A percentile compares a stretch with the other conserved stretches of the same genome.
Conservation (phyloP, 371 early-diverging fungal genomes). For the Rhizopus arrhizus region DNA sequence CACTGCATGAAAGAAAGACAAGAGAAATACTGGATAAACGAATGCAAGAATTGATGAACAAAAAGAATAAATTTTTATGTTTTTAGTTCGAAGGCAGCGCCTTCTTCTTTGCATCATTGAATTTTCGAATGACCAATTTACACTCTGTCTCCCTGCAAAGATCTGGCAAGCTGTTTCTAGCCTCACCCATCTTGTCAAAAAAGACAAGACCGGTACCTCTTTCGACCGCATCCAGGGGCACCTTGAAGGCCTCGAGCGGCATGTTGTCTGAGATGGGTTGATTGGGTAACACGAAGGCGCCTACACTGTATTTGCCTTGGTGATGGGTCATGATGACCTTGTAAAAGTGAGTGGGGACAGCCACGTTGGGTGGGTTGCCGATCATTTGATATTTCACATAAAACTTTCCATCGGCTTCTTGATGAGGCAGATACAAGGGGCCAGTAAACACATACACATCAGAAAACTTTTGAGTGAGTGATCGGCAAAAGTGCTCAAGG, state of each 20-base stretch:
- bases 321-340: constrained; percentile 75
- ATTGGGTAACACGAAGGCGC: constrained; percentile 90
- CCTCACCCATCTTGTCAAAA: constrained; percentile 67
- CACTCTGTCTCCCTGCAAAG: constrained; percentile 55
- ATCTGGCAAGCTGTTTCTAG: constrained; percentile 45
- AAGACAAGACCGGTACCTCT: constrained; percentile 77
- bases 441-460: constrained; percentile 83
- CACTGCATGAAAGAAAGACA: constrained; percentile 14
- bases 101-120: constrained; percentile 49
- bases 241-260: constrained; percentile 70
- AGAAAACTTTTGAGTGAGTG: constrained; percentile 61
- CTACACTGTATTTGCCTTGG: constrained; percentile 58
- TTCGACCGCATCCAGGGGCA: constrained; percentile 81
- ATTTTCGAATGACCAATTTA: constrained; percentile 46
- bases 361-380: constrained; percentile 85
- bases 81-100: constrained; percentile 24
- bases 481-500: constrained; percentile 75
- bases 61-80: constrained; percentile 27
- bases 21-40: constrained; percentile 14
- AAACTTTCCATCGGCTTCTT: constrained; percentile 68
- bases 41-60: constrained; percentile 14
- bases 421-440: constrained; percentile 77
- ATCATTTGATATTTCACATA: constrained; percentile 89
- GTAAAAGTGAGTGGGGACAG: constrained; percentile 93
- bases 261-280: constrained; percentile 64